Evolutionary conservation across 768 basidiomycete species (phyloP).

Genomic region (Porphyrellus cyaneotinctus): DNA sequence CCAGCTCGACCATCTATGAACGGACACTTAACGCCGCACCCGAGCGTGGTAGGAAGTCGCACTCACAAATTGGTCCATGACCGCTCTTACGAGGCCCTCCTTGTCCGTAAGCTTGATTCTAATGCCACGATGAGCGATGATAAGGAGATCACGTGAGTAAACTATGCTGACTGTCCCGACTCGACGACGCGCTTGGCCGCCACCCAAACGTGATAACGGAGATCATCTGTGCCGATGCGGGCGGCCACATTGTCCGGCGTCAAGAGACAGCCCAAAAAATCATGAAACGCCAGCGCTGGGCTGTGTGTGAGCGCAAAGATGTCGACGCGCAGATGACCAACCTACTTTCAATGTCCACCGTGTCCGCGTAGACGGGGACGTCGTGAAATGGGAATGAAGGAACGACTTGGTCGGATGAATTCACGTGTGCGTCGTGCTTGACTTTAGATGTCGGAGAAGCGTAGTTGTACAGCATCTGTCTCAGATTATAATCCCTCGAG

Average conservation of each 20-base stretch:
- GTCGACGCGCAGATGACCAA: not conserved
- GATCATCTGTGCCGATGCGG: conserved; percentile 22
- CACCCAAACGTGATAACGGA: conserved; percentile 35
- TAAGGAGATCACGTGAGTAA: not conserved
- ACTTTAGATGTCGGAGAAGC: not conserved
- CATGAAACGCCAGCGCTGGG: conserved; percentile 32
- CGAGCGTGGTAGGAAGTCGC: not conserved
- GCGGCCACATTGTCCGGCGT: conserved; percentile 32
- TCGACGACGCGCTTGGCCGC: conserved; percentile 30
- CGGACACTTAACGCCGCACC: not conserved
- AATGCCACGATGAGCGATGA: not conserved
- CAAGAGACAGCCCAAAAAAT: conserved; percentile 32
- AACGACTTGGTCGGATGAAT: conserved; percentile 29
- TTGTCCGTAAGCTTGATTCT: conserved; percentile 16
- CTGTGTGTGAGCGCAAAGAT: not conserved
- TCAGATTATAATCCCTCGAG: conserved; percentile 21
- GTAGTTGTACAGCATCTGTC: conserved; percentile 29
- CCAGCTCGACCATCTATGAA: conserved; percentile 50
- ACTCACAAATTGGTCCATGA: conserved; percentile 33
- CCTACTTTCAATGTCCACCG: conserved; percentile 43
- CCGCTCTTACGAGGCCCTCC: conserved; percentile 16
- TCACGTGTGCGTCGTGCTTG: not conserved
- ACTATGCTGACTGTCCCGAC: conserved; percentile 14
- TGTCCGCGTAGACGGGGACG: conserved; percentile 34
- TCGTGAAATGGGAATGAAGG: conserved; percentile 30